Evolutionary conservation across 768 basidiomycete genomes (phyloP).

Genomic region (Lactifluus volemus): DNA sequence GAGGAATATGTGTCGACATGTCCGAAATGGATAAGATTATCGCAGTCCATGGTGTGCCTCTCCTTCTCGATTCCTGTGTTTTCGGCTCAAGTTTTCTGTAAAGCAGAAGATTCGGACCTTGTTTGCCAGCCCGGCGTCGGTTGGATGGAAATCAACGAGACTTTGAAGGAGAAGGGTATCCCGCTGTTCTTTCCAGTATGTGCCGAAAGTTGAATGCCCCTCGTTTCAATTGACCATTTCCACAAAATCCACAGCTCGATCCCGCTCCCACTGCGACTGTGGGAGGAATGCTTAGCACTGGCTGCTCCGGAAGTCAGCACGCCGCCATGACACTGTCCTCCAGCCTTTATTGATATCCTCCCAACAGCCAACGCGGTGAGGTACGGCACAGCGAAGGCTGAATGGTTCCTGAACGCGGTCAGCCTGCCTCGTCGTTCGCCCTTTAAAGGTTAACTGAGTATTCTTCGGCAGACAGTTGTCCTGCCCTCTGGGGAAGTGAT

Average conservation of each 20-base stretch:
- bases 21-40: constrained; percentile 72
- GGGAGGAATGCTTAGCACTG: constrained; percentile 81
- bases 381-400: constrained; percentile 82
- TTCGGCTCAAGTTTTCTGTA: neutral
- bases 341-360: neutral
- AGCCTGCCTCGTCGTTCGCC: constrained; percentile 20
- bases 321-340: neutral
- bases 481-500: constrained; percentile 85
- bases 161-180: constrained; percentile 58
- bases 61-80: neutral
- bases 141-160: constrained; percentile 69
- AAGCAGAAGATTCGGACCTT: constrained; percentile 63
- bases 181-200: constrained; percentile 76
- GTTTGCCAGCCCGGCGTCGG: constrained; percentile 65
- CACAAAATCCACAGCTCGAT: constrained; percentile 42
- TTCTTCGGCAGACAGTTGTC: constrained; percentile 61
- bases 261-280: constrained; percentile 75
- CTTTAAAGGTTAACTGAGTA: neutral
- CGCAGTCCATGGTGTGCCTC: constrained; percentile 53
- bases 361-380: constrained; percentile 63
- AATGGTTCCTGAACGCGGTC: constrained; percentile 86
- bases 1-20: constrained; percentile 77
- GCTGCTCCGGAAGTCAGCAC: constrained; percentile 71
- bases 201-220: neutral
- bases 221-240: neutral